These are phyloP conservation scores for Pseudozyma thailandica DNA, from an alignment of 1,284 basidiomycete species.

Conservation along the genomic window DNA sequence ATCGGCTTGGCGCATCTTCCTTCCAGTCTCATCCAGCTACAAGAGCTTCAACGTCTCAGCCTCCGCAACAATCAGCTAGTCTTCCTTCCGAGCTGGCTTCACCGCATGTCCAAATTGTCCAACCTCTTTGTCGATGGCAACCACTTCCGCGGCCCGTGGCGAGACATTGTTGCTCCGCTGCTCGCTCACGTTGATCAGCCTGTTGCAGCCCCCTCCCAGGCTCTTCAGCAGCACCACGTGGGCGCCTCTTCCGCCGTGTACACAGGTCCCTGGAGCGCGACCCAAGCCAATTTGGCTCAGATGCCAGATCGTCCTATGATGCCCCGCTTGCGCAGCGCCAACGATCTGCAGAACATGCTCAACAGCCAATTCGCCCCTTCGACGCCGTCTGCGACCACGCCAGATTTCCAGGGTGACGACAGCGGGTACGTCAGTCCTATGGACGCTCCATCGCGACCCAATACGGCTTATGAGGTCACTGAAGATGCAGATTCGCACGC, in stretches of 20 bases:
- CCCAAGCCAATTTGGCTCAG: conserved; percentile 1
- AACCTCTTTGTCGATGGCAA: conserved; percentile 91
- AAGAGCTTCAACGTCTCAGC: conserved; percentile 83
- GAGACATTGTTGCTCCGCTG: conserved; percentile 75
- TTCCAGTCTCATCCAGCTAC: conserved; percentile 70
- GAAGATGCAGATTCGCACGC: conserved; percentile 19
- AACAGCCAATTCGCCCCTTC: conserved; percentile 7
- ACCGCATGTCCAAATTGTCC: conserved; percentile 82
- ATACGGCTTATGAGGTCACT: conserved; percentile 15
- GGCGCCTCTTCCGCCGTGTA: background rate
- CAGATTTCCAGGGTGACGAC: conserved; percentile 22
- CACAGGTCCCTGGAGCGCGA: conserved; percentile 8
- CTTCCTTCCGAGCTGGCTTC: conserved; percentile 92
- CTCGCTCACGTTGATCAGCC: conserved; percentile 4
- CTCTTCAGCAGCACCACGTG: conserved; percentile 4
- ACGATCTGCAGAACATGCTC: conserved; percentile 33
- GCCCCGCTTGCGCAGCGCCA: conserved; percentile 40
- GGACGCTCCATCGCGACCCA: conserved; percentile 9
- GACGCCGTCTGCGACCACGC: conserved; percentile 16
- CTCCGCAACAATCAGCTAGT: conserved; percentile 87
- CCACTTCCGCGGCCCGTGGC: conserved; percentile 91
- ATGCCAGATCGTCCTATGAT: conserved; percentile 16
- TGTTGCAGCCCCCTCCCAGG: background rate
- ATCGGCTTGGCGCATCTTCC: conserved; percentile 81
- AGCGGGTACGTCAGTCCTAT: conserved; percentile 22